Evolutionary conservation across 441 rosid species (phyloP).

Genomic region (Euphorbia corollata): DNA sequence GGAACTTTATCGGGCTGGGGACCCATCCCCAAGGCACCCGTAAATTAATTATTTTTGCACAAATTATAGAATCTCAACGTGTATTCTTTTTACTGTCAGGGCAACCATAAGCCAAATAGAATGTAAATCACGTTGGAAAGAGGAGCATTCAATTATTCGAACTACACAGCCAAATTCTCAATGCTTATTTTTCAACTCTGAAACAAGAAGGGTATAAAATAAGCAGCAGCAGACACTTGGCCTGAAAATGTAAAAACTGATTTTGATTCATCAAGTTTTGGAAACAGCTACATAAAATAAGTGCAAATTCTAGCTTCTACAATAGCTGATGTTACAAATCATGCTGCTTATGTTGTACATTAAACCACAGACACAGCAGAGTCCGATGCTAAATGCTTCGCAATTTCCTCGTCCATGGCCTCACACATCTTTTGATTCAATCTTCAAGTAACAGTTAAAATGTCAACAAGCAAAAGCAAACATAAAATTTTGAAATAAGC

Average conservation of each 20-base stretch:
- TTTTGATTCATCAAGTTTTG: neutral
- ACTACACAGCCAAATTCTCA: no score
- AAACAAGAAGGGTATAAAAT: neutral
- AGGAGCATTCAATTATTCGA: no score
- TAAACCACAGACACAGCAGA: neutral
- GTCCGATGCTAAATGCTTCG: neutral
- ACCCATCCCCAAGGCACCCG: no score
- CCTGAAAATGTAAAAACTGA: neutral
- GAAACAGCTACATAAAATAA: neutral
- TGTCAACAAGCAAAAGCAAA: neutral
- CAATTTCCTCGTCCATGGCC: neutral
- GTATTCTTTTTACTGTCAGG: no score
- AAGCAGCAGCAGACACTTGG: neutral
- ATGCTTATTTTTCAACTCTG: neutral
- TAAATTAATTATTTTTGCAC: no score
- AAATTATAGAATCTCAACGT: no score
- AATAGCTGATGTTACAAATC: slow-evolving; percentile 5
- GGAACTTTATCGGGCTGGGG: no score
- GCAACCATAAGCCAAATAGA: no score
- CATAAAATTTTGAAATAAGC: neutral
- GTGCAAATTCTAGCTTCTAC: neutral
- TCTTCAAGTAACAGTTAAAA: neutral
- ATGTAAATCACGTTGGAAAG: no score
- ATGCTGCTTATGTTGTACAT: neutral
- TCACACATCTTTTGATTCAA: no score